Percentiles rank a stretch among this genome's conserved stretches.
Conservation (phyloP, 306 rosid species). For the Vigna radiata region DNA sequence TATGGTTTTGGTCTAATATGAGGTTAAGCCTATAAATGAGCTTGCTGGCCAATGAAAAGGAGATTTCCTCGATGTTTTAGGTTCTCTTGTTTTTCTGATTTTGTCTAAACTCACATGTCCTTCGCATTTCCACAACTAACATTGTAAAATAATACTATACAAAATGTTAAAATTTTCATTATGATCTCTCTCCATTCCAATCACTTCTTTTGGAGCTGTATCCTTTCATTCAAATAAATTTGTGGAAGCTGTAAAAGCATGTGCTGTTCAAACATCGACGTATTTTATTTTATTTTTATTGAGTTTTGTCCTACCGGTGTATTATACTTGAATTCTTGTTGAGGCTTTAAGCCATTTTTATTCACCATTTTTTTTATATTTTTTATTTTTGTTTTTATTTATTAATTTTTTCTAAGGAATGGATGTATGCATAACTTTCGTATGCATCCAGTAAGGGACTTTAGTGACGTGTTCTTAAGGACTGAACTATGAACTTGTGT, state of each 20-base stretch:
- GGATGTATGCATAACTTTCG: background rate
- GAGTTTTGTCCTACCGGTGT: background rate
- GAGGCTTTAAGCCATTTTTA: too few relatives aligned
- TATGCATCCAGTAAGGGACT: slow-evolving; percentile 26
- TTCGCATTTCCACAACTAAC: background rate
- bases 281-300: too few relatives aligned
- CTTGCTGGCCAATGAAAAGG: background rate
- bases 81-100: background rate
- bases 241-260: background rate
- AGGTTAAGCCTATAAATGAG: background rate
- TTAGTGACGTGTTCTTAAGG: slow-evolving; percentile 15
- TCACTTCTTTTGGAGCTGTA: too few relatives aligned
- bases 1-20: background rate
- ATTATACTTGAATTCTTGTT: background rate
- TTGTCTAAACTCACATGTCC: background rate
- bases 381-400: too few relatives aligned
- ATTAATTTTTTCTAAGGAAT: too few relatives aligned
- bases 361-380: too few relatives aligned
- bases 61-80: background rate
- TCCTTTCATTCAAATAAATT: background rate
- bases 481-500: background rate
- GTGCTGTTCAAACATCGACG: background rate
- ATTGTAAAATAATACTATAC: too few relatives aligned
- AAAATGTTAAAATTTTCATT: background rate
- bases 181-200: background rate